These are phyloP conservation scores for Cicer yamashitae DNA, from an alignment of 306 rosid genomes.

Conservation along the genomic window DNA sequence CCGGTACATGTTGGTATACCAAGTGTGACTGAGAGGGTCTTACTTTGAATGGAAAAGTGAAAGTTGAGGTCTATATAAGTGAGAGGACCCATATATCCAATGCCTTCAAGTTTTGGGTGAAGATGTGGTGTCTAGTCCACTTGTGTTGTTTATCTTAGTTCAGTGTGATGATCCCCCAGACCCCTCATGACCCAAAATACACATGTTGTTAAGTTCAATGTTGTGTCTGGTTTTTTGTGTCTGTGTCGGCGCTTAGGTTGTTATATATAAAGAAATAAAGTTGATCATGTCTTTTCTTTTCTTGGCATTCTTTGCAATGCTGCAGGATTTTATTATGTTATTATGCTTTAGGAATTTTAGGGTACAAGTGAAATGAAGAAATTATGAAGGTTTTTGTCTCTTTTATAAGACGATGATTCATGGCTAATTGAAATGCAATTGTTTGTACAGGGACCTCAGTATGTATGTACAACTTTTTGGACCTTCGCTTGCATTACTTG, in stretches of 20 bases:
- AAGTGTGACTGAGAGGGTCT: too few relatives aligned
- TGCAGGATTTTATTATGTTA: constrained; percentile 11
- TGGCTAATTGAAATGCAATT: background rate
- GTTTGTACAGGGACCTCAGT: constrained; percentile 82
- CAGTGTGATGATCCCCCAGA: too few relatives aligned
- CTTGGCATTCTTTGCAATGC: background rate
- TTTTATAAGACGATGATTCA: constrained; percentile 2
- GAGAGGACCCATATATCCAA: too few relatives aligned
- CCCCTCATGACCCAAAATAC: too few relatives aligned
- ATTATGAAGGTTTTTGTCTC: constrained; percentile 12
- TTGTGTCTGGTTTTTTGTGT: too few relatives aligned
- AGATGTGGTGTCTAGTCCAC: too few relatives aligned
- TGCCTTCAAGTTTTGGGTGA: too few relatives aligned
- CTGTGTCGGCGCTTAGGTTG: background rate
- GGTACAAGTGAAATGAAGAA: constrained; percentile 18
- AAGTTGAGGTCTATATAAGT: too few relatives aligned
- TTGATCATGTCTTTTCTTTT: constrained; percentile 9
- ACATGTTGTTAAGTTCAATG: too few relatives aligned
- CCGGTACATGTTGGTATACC: too few relatives aligned
- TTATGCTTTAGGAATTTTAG: constrained; percentile 4
- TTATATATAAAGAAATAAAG: background rate
- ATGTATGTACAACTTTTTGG: constrained; percentile 83
- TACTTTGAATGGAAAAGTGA: too few relatives aligned
- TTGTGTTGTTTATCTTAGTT: too few relatives aligned
- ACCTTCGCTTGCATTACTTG: constrained; percentile 77